phyloP scores from a whole-genome alignment of 2,329 filamentous ascomycete species.

The Calonectria crousiana region DNA sequence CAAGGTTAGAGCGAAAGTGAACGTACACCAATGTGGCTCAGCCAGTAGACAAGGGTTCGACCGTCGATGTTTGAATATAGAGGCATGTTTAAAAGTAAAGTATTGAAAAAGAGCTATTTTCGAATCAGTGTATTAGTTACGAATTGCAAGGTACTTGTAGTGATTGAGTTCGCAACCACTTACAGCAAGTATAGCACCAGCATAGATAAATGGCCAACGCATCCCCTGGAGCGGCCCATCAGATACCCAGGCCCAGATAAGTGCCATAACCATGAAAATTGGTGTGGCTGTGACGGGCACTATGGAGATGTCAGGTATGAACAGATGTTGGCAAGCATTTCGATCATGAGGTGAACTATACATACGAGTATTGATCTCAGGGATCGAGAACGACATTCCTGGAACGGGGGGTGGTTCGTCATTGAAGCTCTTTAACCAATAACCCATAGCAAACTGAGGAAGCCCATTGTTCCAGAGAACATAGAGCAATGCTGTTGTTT shows the following conservation, averaged over 20 bases:
- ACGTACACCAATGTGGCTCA: constrained; percentile 38
- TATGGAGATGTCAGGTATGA: not conserved
- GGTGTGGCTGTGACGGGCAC: constrained; percentile 33
- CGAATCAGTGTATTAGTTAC: not conserved
- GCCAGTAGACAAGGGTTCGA: constrained; percentile 36
- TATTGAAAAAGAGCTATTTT: constrained; percentile 27
- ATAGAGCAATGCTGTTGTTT: constrained; percentile 24
- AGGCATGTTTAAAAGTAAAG: constrained; percentile 28
- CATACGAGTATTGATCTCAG: constrained; percentile 32
- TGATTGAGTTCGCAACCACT: not conserved
- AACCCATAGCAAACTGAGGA: constrained; percentile 33
- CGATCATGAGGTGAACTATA: not conserved
- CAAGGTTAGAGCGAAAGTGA: fast-evolving
- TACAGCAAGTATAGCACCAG: constrained; percentile 30
- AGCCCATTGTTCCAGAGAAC: constrained; percentile 35
- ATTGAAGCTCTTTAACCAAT: constrained; percentile 38
- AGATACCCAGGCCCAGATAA: constrained; percentile 35
- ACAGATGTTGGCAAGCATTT: too few species aligned
- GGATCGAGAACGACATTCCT: constrained; percentile 23
- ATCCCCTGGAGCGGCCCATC: constrained; percentile 30
- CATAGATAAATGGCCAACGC: constrained; percentile 37
- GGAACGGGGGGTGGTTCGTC: constrained; percentile 29
- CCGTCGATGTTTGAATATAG: constrained; percentile 28
- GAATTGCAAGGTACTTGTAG: not conserved
- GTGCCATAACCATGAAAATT: constrained; percentile 34